Evolutionary conservation across 2,329 filamentous ascomycete species (phyloP).

Genomic region (Davidsoniella neocaledoniae): DNA sequence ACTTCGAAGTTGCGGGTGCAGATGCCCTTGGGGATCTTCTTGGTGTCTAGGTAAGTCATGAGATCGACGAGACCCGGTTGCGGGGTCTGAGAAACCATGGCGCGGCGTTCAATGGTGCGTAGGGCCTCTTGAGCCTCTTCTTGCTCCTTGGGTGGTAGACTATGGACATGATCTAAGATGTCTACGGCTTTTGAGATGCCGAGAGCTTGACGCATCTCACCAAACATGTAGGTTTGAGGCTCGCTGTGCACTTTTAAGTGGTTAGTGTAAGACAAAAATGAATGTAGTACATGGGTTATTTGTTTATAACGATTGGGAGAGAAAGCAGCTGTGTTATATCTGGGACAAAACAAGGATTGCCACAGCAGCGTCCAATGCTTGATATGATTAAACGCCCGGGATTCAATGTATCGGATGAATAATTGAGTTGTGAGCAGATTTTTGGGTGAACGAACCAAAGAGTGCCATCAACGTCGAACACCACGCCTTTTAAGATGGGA

Average conservation of each 20-base stretch:
- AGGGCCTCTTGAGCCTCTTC: slow-evolving; percentile 55
- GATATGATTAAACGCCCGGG: too few relatives aligned
- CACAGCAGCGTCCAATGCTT: neutral
- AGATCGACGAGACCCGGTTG: slow-evolving; percentile 64
- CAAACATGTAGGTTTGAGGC: slow-evolving; percentile 93
- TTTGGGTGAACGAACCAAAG: slow-evolving; percentile 51
- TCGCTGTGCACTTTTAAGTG: slow-evolving; percentile 32
- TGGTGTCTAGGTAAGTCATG: slow-evolving; percentile 65
- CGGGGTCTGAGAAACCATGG: slow-evolving; percentile 64
- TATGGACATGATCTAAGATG: slow-evolving; percentile 77
- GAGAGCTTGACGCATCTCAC: slow-evolving; percentile 63
- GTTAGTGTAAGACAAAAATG: neutral
- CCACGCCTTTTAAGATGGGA: slow-evolving; percentile 38
- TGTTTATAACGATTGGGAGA: neutral
- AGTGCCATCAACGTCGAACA: slow-evolving; percentile 94
- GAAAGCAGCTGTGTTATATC: neutral
- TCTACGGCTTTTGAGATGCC: slow-evolving; percentile 56
- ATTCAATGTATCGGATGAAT: neutral
- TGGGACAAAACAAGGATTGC: too few relatives aligned
- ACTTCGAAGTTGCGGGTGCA: slow-evolving; percentile 88
- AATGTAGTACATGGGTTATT: neutral
- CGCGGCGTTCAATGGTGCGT: slow-evolving; percentile 59
- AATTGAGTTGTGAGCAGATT: neutral
- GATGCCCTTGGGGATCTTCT: slow-evolving; percentile 57
- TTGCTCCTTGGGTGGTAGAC: slow-evolving; percentile 44